These are phyloP conservation scores for Xenosphaeropsis pyriputrescens DNA, from an alignment of 2,329 filamentous ascomycete species.

Conservation along the genomic window DNA sequence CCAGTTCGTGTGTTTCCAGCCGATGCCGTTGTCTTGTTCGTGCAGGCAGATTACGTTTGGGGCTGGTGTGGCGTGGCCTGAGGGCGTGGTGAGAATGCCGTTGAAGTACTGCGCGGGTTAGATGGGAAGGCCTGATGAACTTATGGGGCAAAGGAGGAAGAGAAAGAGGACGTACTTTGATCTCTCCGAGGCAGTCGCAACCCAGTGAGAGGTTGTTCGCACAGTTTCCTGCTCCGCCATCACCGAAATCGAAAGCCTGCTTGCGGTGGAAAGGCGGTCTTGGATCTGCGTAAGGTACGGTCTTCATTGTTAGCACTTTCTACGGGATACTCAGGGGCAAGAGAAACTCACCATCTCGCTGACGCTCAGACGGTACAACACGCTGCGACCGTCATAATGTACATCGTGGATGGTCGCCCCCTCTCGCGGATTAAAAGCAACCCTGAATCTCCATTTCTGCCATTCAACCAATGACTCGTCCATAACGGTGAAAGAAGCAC, in stretches of 20 bases:
- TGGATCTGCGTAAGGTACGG: slow-evolving; percentile 47
- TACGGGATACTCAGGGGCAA: too few relatives aligned
- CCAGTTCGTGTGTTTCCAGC: slow-evolving; percentile 60
- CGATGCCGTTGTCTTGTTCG: slow-evolving; percentile 54
- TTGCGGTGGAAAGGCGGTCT: slow-evolving; percentile 49
- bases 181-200: slow-evolving; percentile 54
- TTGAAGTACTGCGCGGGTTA: neutral
- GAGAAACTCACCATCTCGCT: slow-evolving; percentile 33
- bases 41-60: slow-evolving; percentile 56
- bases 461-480: slow-evolving; percentile 26
- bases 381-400: slow-evolving; percentile 39
- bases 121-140: too few relatives aligned
- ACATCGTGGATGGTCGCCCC: slow-evolving; percentile 47
- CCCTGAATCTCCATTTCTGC: slow-evolving; percentile 47
- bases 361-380: slow-evolving; percentile 42
- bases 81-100: slow-evolving; percentile 10
- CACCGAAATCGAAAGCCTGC: slow-evolving; percentile 55
- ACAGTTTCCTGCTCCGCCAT: slow-evolving; percentile 46
- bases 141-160: too few relatives aligned
- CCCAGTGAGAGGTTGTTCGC: slow-evolving; percentile 48
- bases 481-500: slow-evolving; percentile 40
- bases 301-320: slow-evolving; percentile 4
- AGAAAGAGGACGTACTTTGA: slow-evolving; percentile 29
- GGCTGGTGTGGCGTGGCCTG: slow-evolving; percentile 36
- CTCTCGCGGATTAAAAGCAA: slow-evolving; percentile 45